phyloP scores from a whole-genome alignment of 345 rosid species.

The Camelina sativa region DNA sequence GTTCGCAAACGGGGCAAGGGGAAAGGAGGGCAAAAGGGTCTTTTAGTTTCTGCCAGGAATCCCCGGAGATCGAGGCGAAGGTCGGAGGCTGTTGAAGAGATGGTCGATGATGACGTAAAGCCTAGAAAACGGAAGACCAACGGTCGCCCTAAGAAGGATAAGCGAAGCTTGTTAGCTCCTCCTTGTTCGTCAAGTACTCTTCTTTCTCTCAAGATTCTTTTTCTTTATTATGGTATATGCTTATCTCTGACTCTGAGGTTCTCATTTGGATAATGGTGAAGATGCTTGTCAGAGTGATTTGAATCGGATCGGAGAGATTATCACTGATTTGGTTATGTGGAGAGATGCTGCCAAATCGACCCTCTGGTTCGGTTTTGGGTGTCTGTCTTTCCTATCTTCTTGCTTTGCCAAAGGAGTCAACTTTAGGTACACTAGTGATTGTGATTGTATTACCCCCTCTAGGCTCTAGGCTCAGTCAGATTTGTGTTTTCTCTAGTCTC shows the following conservation, averaged over 20 bases:
- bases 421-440: constrained; percentile 56
- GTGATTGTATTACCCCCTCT: background rate
- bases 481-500: background rate
- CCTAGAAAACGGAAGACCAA: constrained; percentile 60
- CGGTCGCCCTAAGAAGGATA: constrained; percentile 73
- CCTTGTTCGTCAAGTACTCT: constrained; percentile 55
- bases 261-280: constrained; percentile 40
- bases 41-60: constrained; percentile 60
- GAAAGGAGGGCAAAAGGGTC: constrained; percentile 57
- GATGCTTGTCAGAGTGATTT: constrained; percentile 58
- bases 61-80: constrained; percentile 64
- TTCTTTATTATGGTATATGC: no score
- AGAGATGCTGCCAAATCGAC: constrained; percentile 82
- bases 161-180: constrained; percentile 48
- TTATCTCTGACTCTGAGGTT: background rate
- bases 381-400: constrained; percentile 72
- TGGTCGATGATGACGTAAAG: constrained; percentile 54
- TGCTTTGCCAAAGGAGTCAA: constrained; percentile 73
- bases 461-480: background rate
- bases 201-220: background rate
- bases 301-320: constrained; percentile 57
- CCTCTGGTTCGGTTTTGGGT: constrained; percentile 91
- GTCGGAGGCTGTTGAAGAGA: constrained; percentile 57
- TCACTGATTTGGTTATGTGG: constrained; percentile 80
- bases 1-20: constrained; percentile 62